These are phyloP conservation scores for Wickerhamomyces sydowiorum DNA, from an alignment of 805 yeast genomes.

Conservation along the genomic window DNA sequence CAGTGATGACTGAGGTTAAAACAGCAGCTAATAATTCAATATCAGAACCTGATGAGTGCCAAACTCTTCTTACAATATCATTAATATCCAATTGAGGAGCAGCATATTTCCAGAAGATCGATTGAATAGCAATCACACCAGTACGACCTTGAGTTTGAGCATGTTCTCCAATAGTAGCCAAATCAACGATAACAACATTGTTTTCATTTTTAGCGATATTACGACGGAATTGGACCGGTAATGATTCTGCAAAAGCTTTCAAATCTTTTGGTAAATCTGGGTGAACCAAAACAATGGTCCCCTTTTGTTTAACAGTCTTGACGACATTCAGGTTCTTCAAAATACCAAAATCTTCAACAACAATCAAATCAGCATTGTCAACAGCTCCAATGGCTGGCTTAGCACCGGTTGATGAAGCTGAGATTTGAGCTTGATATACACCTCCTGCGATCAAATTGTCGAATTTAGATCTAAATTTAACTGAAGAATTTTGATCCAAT, in stretches of 20 bases:
- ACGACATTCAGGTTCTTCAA: slow-evolving; percentile 56
- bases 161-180: slow-evolving; percentile 55
- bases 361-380: slow-evolving; percentile 56
- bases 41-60: slow-evolving; percentile 76
- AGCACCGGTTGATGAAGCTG: slow-evolving; percentile 16
- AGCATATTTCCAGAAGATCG: slow-evolving; percentile 72
- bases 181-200: slow-evolving; percentile 54
- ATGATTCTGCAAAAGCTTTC: slow-evolving; percentile 42
- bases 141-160: slow-evolving; percentile 75
- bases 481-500: slow-evolving; percentile 45
- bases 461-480: slow-evolving; percentile 56
- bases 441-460: slow-evolving; percentile 78
- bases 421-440: slow-evolving; percentile 60
- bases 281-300: slow-evolving; percentile 44
- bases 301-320: slow-evolving; percentile 50
- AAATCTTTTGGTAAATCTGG: slow-evolving; percentile 32
- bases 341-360: slow-evolving; percentile 56
- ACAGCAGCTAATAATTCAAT: slow-evolving; percentile 76
- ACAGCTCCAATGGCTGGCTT: slow-evolving; percentile 26
- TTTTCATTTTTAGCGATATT: slow-evolving; percentile 46
- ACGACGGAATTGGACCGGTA: slow-evolving; percentile 50
- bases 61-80: slow-evolving; percentile 67
- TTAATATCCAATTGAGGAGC: slow-evolving; percentile 53
- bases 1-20: slow-evolving; percentile 57
- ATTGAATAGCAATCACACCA: slow-evolving; percentile 65